These are phyloP conservation scores for Phyllosticta paracitricarpa DNA, from an alignment of 2,329 filamentous ascomycete genomes.

Conservation along the genomic window DNA sequence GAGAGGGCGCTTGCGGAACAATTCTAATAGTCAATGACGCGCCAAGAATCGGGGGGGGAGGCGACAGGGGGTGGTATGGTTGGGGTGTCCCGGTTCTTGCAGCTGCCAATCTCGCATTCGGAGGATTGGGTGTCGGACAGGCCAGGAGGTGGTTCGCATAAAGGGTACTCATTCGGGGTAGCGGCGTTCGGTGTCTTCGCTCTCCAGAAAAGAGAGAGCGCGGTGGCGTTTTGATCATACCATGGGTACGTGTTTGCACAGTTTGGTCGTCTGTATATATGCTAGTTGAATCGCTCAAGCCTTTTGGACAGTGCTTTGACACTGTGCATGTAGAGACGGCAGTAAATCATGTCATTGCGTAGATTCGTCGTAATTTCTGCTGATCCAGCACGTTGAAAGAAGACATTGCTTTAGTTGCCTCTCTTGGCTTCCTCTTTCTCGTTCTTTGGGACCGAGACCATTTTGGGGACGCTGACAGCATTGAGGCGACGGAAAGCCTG, in stretches of 20 bases:
- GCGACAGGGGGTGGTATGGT: not conserved
- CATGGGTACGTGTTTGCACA: not conserved
- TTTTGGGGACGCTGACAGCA: constrained; percentile 40
- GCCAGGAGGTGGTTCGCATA: not conserved
- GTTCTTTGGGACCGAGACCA: constrained; percentile 44
- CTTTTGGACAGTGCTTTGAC: not conserved
- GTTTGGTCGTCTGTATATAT: not conserved
- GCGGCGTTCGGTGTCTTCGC: not conserved
- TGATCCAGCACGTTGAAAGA: not conserved
- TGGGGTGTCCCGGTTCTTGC: not conserved
- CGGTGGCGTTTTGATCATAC: not conserved
- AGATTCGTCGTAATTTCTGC: not conserved
- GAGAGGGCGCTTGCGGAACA: constrained; percentile 26
- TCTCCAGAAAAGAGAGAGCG: not conserved
- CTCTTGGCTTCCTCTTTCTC: constrained; percentile 42
- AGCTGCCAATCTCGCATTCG: not conserved
- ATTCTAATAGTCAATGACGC: constrained; percentile 25
- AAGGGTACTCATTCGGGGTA: not conserved
- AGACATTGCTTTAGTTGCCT: constrained; percentile 27
- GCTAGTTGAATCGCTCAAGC: not conserved
- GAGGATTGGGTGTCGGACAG: not conserved
- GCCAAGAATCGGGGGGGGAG: not conserved
- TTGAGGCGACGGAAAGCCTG: constrained; percentile 45
- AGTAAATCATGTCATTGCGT: not conserved
- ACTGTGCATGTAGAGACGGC: not conserved